A percentile compares a stretch with the other conserved stretches of the same genome.
Evolutionary conservation across 2,329 filamentous ascomycete species (phyloP).

Genomic region (Penicillium sp.): DNA sequence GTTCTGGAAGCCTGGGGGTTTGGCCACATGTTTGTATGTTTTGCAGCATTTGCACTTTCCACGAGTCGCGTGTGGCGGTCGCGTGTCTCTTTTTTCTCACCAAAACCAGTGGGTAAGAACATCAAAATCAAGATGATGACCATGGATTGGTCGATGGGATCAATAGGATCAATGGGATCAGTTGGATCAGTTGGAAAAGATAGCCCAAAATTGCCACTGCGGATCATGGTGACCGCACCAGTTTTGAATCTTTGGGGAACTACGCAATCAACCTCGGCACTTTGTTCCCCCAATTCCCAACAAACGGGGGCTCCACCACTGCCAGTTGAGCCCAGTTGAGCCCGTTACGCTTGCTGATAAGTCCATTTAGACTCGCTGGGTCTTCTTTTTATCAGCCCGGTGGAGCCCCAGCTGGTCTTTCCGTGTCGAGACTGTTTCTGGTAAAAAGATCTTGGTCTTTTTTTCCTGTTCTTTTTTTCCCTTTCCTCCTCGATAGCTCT

Average conservation of each 20-base stretch:
- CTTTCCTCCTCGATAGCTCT: conserved; percentile 6
- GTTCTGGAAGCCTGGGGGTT: not conserved
- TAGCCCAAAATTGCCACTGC: not conserved
- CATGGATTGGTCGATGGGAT: not conserved
- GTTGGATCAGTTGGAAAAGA: not conserved
- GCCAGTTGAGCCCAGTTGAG: conserved; percentile 11
- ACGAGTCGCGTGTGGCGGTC: conserved; percentile 8
- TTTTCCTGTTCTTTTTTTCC: conserved; percentile 13
- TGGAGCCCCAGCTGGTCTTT: conserved; percentile 19
- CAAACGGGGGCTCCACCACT: conserved; percentile 29
- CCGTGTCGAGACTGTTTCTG: not conserved
- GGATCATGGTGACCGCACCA: not conserved
- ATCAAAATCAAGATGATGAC: not conserved
- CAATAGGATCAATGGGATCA: not conserved
- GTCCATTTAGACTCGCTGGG: conserved; percentile 15
- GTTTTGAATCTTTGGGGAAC: not conserved
- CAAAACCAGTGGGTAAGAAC: not conserved
- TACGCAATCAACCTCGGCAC: conserved; percentile 14
- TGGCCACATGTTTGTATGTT: not conserved
- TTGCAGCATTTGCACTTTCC: conserved; percentile 8
- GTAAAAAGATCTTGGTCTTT: conserved; percentile 3
- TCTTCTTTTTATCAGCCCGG: conserved; percentile 24
- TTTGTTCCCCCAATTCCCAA: conserved; percentile 30
- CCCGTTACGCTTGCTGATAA: conserved; percentile 16
- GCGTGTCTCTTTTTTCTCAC: not conserved